Evolutionary conservation across 192 early-diverging fungal species (phyloP), one percentile per base, ranked within the genome.

Genomic region (Lobosporangium transversale): DNA sequence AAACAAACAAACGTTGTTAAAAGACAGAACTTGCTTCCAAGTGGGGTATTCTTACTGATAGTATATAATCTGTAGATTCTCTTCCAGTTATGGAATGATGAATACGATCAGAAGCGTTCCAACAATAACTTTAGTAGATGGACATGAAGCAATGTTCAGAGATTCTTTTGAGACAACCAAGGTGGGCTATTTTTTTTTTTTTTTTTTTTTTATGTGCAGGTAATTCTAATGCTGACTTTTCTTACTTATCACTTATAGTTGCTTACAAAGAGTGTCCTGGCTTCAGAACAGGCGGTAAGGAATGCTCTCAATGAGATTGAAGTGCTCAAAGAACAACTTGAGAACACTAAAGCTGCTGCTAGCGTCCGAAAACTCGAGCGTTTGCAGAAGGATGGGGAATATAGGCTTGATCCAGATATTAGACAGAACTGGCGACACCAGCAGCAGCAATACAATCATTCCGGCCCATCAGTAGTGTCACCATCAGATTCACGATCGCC

Each of bases 61-160:
- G n/a, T n/a, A n/a, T n/a, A n/a, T n/a, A n/a, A n/a, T n/a, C n/a
- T n/a, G n/a, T 54, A 76, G 73, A 43, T 58, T 62, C 23, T 8
- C 51, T 21, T 49, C 73, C 10, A 76, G 73, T 24, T 27, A 54
- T 8, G 58, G 58, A 1, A 67, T 76, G 64, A 67, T 76, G 59
- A 55, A 61, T 27, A 62, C 73, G 1, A 58, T 76, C 53, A 61
- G 44, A 26, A 11, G 51, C 17, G 65, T 67, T 0, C 64, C 58
- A 18, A 62, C 64, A 20, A 43, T 37, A 9, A 8, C 40, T 20
- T 29, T 76, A 14, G 52, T 76, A 29, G 73, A 76, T 50, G 73
- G 59, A 53, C 73, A 76, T 15, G 73, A 76, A 27, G 48, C 73
- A 11, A 76, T 76, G 73, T 76, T 62, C 59, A 66, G 54, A 59